These are phyloP conservation scores for Amanita phalloides DNA, from an alignment of 768 basidiomycete genomes.

Conservation along the genomic window DNA sequence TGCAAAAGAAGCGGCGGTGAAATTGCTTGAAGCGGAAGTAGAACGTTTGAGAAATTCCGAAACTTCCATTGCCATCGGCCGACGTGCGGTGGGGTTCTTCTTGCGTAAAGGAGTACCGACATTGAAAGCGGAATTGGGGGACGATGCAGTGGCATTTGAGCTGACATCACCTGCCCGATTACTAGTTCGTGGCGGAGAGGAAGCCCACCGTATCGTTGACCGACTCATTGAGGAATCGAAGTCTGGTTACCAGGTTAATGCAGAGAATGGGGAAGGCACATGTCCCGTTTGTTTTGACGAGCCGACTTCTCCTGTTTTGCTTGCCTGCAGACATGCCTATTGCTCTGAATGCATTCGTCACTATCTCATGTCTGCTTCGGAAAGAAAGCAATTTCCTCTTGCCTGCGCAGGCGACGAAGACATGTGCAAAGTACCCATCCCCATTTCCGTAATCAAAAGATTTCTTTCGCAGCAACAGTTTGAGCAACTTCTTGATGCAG, in stretches of 20 bases:
- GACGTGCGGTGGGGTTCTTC: conserved; percentile 36
- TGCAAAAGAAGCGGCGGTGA: conserved; percentile 30
- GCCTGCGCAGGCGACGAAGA: conserved; percentile 1
- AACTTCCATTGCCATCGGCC: conserved; percentile 26
- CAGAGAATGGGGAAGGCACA: neutral
- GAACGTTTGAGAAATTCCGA: conserved; percentile 35
- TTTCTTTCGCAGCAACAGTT: conserved; percentile 31
- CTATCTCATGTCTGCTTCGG: neutral
- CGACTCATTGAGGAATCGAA: neutral
- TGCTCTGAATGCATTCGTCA: conserved; percentile 3
- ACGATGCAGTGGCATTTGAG: conserved; percentile 39
- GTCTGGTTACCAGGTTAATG: neutral
- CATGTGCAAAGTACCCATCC: conserved; percentile 15
- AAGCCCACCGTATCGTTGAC: conserved; percentile 18
- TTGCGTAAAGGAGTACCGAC: conserved; percentile 36
- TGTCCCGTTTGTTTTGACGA: conserved; percentile 6
- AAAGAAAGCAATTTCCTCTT: conserved; percentile 2
- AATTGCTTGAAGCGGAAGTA: conserved; percentile 36
- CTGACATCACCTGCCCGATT: conserved; percentile 26
- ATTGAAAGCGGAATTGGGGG: conserved; percentile 42
- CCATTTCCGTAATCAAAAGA: conserved; percentile 26
- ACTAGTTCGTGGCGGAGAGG: conserved; percentile 45
- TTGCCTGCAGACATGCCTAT: neutral
- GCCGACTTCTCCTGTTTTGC: neutral
- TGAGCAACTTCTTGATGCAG: conserved; percentile 27